Base-by-base conservation (phyloP, 2,329 filamentous ascomycete species). In the Nannizziopsis barbatae region DNA sequence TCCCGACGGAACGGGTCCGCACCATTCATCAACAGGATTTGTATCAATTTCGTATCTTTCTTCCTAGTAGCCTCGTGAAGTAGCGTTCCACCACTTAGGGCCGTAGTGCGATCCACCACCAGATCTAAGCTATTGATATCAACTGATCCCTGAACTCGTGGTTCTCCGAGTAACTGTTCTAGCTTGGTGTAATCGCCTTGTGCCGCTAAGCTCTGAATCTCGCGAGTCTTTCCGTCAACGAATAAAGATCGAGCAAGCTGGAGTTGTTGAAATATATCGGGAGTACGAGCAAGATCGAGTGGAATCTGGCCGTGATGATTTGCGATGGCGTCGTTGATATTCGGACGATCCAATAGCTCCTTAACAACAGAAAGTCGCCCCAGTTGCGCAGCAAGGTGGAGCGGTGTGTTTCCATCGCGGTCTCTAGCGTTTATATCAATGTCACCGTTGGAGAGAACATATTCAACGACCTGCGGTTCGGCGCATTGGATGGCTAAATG, bases 401-500 rank as follows among this genome's bases (percentile, higher is more conserved):
- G 76, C 17, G 92, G 83, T 1, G 89, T 95, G 64, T 96, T 98
- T 52, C 92, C 92, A 58, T 96, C 90, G 57, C 84, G 84, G 67
- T 98, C 92, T 52, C 85, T 81, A 36, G 84, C 82, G 65, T 96
- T 98, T 64, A 96, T 72, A 61, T 96, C 88, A 47, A 93, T 72
- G 27, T 83, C 79, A 53, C 86, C 73, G 45, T 75, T 74, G 1
- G 87, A 89, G 38, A 98, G 70, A n/a, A 96, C 84, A 60, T 90
- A 95, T 64, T 98, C 89, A 47, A 98, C 84, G 22, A 98, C 88
- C 15, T 86, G 82, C 42, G 84, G 77, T 64, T 96, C 92, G 43
- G 92, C 90, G 67, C 90, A 96, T 67, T 98, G 92, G 39, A 96
- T 87, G 20, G 92, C 89, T 36, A 98, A 74, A 65, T 98, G 90